These are phyloP conservation scores for Nephelium lappaceum DNA, from an alignment of 345 rosid species.

Conservation along the genomic window DNA sequence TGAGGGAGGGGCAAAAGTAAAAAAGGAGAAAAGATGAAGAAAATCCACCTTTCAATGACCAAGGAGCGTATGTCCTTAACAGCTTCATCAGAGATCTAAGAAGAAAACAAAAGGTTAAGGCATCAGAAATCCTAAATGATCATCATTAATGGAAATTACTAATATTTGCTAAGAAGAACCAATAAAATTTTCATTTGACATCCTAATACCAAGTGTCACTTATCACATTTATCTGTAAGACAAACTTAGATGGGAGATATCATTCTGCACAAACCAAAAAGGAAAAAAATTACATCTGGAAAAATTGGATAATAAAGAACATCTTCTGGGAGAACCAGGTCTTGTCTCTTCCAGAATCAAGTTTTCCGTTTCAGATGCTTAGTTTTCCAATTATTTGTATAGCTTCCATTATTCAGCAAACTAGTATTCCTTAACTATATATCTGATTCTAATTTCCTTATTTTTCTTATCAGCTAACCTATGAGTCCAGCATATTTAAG, in stretches of 20 bases:
- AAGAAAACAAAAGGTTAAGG: slow-evolving; percentile 25
- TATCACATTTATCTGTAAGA: not conserved
- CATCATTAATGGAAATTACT: not conserved
- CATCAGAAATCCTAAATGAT: slow-evolving; percentile 11
- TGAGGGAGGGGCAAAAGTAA: not conserved
- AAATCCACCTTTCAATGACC: slow-evolving; percentile 64
- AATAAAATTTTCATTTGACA: not conserved
- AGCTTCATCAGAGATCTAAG: slow-evolving; percentile 92
- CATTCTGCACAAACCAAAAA: not conserved
- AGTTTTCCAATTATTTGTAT: not conserved
- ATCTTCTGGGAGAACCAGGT: not conserved
- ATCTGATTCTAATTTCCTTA: not conserved
- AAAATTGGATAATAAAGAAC: not conserved
- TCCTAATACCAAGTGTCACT: not conserved
- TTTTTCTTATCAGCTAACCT: not conserved
- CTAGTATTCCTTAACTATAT: not conserved
- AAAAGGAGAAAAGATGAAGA: not conserved
- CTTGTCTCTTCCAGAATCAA: not conserved
- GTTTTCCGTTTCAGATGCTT: not conserved
- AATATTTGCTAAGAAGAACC: not conserved
- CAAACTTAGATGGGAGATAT: not conserved
- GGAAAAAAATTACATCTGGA: not conserved
- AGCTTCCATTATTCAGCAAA: slow-evolving; percentile 8
- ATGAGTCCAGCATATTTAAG: not conserved
- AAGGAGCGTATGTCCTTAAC: slow-evolving; percentile 67